Conservation (phyloP, 495 filamentous ascomycete genomes). For the Aspergillus kassunensis region DNA sequence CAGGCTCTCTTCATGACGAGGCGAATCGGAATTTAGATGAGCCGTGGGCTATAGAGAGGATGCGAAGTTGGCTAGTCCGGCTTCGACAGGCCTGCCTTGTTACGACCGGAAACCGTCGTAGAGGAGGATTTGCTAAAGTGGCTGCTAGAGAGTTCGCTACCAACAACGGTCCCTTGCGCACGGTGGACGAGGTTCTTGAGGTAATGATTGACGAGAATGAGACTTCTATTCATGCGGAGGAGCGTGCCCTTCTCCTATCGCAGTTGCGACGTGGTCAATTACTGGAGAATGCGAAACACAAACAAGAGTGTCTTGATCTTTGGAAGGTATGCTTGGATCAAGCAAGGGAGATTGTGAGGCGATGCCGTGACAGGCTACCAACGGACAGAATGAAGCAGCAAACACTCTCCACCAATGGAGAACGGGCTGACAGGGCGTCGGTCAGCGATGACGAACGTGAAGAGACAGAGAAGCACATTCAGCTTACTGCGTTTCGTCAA, state of each 20-base stretch:
- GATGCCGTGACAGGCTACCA: constrained; percentile 59
- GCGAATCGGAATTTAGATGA: constrained; percentile 63
- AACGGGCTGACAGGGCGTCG: constrained; percentile 13
- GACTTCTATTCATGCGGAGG: constrained; percentile 55
- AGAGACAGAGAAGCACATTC: constrained; percentile 43
- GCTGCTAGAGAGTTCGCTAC: no score
- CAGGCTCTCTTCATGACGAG: constrained; percentile 57
- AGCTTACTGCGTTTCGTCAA: constrained; percentile 56
- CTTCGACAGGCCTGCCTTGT: constrained; percentile 86
- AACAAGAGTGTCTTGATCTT: constrained; percentile 56
- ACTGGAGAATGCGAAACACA: constrained; percentile 57
- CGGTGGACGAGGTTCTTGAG: constrained; percentile 77
- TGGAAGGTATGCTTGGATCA: constrained; percentile 61
- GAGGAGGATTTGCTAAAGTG: no score
- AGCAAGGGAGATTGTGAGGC: constrained; percentile 53
- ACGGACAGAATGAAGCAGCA: constrained; percentile 38
- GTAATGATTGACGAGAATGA: constrained; percentile 86
- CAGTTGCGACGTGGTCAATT: constrained; percentile 70
- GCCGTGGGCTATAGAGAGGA: constrained; percentile 52
- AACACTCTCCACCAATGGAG: background rate
- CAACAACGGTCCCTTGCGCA: constrained; percentile 63
- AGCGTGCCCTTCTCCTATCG: constrained; percentile 57
- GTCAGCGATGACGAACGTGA: constrained; percentile 41
- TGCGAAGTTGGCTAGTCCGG: constrained; percentile 65
- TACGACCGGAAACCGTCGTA: constrained; percentile 64